Percentiles rank a stretch among this genome's conserved stretches.
Evolutionary conservation across 1,139 yeast species (phyloP).

Genomic region (Candida glucosophila): DNA sequence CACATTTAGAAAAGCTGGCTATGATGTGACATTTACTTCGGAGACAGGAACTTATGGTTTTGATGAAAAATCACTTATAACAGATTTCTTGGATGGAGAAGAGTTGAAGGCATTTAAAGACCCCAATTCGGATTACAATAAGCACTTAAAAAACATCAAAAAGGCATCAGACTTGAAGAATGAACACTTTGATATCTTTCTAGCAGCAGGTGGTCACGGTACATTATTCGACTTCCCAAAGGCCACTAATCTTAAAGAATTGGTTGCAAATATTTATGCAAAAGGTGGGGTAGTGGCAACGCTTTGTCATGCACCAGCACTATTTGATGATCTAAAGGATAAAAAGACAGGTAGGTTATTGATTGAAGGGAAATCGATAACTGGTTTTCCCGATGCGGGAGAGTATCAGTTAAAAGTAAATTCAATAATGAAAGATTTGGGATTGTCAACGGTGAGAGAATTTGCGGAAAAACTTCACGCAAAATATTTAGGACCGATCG

Average conservation of each 20-base stretch:
- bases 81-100: conserved; percentile 33
- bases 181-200: conserved; percentile 42
- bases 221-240: conserved; percentile 48
- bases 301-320: conserved; percentile 61
- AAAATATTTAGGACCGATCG: conserved; percentile 32
- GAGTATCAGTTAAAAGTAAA: conserved; percentile 34
- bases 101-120: conserved; percentile 32
- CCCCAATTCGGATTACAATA: conserved; percentile 27
- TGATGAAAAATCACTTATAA: conserved; percentile 43
- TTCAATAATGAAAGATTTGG: conserved; percentile 21
- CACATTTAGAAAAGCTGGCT: conserved; percentile 37
- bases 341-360: conserved; percentile 33
- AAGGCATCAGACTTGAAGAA: conserved; percentile 37
- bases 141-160: conserved; percentile 24
- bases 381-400: conserved; percentile 56
- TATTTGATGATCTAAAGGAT: conserved; percentile 39
- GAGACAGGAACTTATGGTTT: conserved; percentile 48
- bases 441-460: conserved; percentile 26
- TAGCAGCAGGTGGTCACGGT: conserved; percentile 62
- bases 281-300: conserved; percentile 51
- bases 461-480: conserved; percentile 34
- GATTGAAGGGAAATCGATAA: conserved; percentile 43
- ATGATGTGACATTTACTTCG: conserved; percentile 45
- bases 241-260: conserved; percentile 35
- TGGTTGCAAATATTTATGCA: conserved; percentile 38